phyloP scores from a whole-genome alignment of 305 asterid species.

The Fraxinus ornus region DNA sequence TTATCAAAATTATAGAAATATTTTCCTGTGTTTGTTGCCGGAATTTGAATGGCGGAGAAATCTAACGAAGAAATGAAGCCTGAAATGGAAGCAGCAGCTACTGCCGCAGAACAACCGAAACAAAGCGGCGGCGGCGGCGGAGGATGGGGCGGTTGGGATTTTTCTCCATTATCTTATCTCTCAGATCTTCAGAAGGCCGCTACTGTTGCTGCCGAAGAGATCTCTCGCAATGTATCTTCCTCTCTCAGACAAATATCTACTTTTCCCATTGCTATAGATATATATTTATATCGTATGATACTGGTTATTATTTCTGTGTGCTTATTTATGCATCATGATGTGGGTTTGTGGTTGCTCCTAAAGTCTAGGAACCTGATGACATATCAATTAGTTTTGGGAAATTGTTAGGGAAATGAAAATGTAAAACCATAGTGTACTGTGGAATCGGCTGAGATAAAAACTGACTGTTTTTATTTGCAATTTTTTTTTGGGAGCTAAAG shows the following conservation, averaged over 20 bases:
- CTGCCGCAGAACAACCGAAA: constrained; percentile 21
- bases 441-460: not conserved
- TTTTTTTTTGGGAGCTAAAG: not conserved
- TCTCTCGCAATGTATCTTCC: constrained; percentile 52
- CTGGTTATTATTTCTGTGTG: not conserved
- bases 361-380: not conserved
- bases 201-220: constrained; percentile 59
- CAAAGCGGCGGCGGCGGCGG: constrained; percentile 27
- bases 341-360: not conserved
- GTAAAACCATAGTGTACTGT: not conserved
- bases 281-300: not conserved
- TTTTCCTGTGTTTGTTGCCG: not conserved
- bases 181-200: constrained; percentile 69
- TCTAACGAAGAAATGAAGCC: constrained; percentile 37
- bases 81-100: constrained; percentile 26
- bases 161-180: constrained; percentile 53
- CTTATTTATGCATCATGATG: not conserved
- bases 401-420: not conserved
- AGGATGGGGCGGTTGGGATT: constrained; percentile 67
- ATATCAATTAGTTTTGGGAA: not conserved
- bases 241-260: not conserved
- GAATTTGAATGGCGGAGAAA: constrained; percentile 40
- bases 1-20: not conserved
- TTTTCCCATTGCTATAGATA: not conserved
- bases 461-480: not conserved